Conservation (phyloP, 495 filamentous ascomycete genomes). For the Emericellopsis terricola region DNA sequence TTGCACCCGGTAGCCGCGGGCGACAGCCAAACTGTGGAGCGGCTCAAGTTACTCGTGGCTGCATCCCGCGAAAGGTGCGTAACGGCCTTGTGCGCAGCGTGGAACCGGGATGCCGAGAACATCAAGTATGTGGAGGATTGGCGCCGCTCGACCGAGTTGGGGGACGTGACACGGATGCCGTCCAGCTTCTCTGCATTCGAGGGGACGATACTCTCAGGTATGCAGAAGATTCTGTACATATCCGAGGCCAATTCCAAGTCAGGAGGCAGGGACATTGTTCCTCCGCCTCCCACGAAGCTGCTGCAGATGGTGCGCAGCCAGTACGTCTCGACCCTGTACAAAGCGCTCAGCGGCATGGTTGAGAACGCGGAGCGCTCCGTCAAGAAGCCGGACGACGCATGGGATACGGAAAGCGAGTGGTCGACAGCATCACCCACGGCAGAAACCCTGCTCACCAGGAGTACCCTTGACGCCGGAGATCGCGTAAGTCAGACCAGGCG, state of each 20-base stretch:
- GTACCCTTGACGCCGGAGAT: slow-evolving; percentile 46
- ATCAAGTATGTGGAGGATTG: slow-evolving; percentile 85
- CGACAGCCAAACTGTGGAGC: slow-evolving; percentile 38
- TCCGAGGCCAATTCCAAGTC: slow-evolving; percentile 59
- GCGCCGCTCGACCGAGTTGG: slow-evolving; percentile 57
- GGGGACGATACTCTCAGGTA: slow-evolving; percentile 50
- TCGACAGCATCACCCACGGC: slow-evolving; percentile 9
- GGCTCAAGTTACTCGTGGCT: slow-evolving; percentile 51
- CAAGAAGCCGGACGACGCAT: slow-evolving; percentile 38
- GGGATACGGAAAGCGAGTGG: slow-evolving; percentile 29
- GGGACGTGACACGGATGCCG: slow-evolving; percentile 83
- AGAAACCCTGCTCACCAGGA: slow-evolving; percentile 15
- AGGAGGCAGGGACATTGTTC: slow-evolving; percentile 53
- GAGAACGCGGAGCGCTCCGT: slow-evolving; percentile 73
- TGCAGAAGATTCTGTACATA: slow-evolving; percentile 91
- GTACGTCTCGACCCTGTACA: slow-evolving; percentile 84
- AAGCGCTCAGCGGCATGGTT: slow-evolving; percentile 80
- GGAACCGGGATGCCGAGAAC: slow-evolving; percentile 76
- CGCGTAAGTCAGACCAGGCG: slow-evolving; percentile 35
- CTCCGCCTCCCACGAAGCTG: slow-evolving; percentile 65
- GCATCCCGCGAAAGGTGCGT: slow-evolving; percentile 70
- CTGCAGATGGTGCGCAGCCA: slow-evolving; percentile 69
- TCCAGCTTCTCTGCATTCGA: slow-evolving; percentile 65
- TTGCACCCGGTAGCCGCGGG: slow-evolving; percentile 43
- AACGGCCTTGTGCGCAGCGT: slow-evolving; percentile 61